Evolutionary conservation across 1,139 yeast genomes (phyloP), one percentile per base, ranked within the genome.

Genomic region (Blastobotrys buckinghamii): DNA sequence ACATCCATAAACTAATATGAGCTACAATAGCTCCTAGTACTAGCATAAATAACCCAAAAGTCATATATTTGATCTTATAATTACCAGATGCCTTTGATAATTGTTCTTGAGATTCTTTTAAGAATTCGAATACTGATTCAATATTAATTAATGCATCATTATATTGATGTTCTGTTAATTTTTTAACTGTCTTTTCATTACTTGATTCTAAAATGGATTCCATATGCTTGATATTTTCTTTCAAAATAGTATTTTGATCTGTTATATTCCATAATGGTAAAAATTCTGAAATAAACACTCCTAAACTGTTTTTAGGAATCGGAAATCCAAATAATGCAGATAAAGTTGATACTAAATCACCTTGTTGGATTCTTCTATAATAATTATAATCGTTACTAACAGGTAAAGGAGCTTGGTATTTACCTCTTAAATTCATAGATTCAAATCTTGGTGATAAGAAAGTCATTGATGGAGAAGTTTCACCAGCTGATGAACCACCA

Each of bases 401-500:
- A 0, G 84, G 82, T 6, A 82, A 67, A 1, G 75, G 70, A 7
- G 58, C 53, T 8, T 51, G 27, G 36, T 51, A 42, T 51, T 48
- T 1, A 48, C 22, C 26, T 29, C 9, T 29, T 41, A 19, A 33
- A 60, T 35, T 20, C 33, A 29, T 13, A 1, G 52, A 41, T 37
- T 70, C 54, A 50, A 89, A 75, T 57, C 76, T 76, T 5, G 81
- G 78, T 0, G 96, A 83, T 1, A 85, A 69, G 44, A 92, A 74
- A 1, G 82, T 69, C 60, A 92, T 61, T 0, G 85, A 97, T 0
- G 98, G 83, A 22, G 89, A 84, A 0, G 97, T 92, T 64, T 92
- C 98, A 0, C 97, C 96, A 0, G 75, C 66, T 0, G 96, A 85
- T 0, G 97, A 86, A 0, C 97, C 98, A 12, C 98, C 98, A 63